phyloP scores from a whole-genome alignment of 331 rosid species.

The Quercus phellos region DNA sequence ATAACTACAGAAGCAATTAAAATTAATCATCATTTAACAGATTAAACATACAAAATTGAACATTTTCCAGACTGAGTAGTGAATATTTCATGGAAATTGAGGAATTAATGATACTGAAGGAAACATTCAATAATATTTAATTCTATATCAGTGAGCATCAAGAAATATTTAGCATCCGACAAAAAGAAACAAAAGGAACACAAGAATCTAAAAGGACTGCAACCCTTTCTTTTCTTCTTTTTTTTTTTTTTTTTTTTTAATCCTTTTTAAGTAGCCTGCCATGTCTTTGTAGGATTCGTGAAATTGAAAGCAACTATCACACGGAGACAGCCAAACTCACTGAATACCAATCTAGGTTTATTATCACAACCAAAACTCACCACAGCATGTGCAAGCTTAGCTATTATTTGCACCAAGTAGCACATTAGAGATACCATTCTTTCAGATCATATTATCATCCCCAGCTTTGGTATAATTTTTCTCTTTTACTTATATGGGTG shows the following conservation, averaged over 20 bases:
- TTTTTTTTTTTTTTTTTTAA: background rate
- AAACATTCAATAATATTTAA: background rate
- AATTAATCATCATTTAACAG: conserved; percentile 35
- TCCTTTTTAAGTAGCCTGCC: background rate
- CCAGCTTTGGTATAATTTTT: background rate
- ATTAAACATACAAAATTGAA: background rate
- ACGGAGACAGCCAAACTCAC: background rate
- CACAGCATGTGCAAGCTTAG: too few relatives aligned
- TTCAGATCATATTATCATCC: background rate
- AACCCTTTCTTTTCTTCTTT: background rate
- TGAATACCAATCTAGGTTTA: background rate
- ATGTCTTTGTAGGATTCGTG: background rate
- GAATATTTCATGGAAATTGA: background rate
- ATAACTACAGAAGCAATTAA: conserved; percentile 57
- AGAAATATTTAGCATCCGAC: background rate
- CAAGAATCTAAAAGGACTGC: background rate
- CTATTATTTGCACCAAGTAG: background rate
- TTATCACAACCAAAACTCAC: background rate
- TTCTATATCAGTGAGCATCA: background rate
- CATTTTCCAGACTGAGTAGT: background rate
- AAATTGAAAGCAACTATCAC: background rate
- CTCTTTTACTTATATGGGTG: too few relatives aligned
- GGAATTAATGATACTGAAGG: background rate
- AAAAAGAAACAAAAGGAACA: background rate
- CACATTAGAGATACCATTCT: background rate